Base-by-base conservation (phyloP, 208 protist genomes). In the Leishmania braziliensis region DNA sequence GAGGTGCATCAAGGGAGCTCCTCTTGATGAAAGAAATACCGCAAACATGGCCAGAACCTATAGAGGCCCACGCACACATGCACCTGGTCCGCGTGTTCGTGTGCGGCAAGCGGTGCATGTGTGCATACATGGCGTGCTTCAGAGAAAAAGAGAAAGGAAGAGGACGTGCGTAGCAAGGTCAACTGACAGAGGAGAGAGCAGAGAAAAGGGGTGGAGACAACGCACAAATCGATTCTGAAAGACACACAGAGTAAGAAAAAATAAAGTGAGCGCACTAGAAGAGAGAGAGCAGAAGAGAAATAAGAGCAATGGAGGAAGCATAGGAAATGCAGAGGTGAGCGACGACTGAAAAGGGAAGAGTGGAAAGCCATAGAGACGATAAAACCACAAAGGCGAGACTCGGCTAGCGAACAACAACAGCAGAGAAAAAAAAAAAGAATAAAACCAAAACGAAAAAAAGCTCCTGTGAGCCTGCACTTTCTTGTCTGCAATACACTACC, bases 121-220 rank as follows among this genome's bases (percentile, higher is more conserved):
- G 43, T 46, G 43, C 43, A 0, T 46, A 46, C 43, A 46, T 46
- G 43, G 43, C 43, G 43, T 46, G 43, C 43, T 46, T 46, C 4
- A 46, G 43, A 46, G 43, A 46, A 46, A 46, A 4, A 46, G 43
- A 46, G 43, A 46, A 0, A 46, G 43, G 43, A 46, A 46, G 43
- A 6, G 43, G 43, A 46, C 43, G 43, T 6, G 43, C 43, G 43
- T 46, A 46, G 43, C 43, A 46, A 46, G 66, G 39, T 46, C 14
- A 71, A 39, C 66, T 39, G n/a, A 71, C 26, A 70, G 77, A 66
- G 6, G 68, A 65, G 3, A 62, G 68, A 51, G 75, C 62, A 62
- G 26, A 75, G 16, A 84, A 56, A 20, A 68, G n/a, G 77, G 77
- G 77, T 74, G 53, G 68, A 36, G 63, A 68, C 29, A 3, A 46